Evolutionary conservation across 75 land plant genomes (phyloP), one percentile per base, ranked within the genome.

Genomic region (Selaginella moellendorffii): DNA sequence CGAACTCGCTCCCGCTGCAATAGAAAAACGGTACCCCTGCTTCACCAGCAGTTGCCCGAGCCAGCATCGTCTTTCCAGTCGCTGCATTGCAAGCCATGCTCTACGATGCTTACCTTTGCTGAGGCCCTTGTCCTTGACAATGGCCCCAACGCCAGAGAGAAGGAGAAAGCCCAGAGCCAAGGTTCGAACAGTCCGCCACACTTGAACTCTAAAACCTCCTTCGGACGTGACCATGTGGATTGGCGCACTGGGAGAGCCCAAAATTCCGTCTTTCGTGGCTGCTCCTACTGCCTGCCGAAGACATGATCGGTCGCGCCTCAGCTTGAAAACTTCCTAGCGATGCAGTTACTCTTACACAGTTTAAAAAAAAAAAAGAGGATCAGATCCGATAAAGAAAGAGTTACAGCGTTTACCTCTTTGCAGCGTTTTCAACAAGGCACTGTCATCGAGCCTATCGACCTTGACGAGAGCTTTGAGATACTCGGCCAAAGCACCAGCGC

Each of bases 171-270:
- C 78, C 24, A 93, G 46, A 26, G 85, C 98, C 68, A 93, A 46
- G 53, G 83, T 67, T 31, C 96, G 85, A 58, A 88, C 64, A 10
- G 98, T 93, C 31, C 90, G 90, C 98, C 98, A 93, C 21, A 90
- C 56, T 71, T 93, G 98, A 30, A 81, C 90, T 67, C 85, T 93
- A 30, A 93, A 86, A 0, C 85, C 84, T 51, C 89, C 87, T 71
- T 88, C 96, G 0, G 90, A 69, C 54, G 87, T 67, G 31, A 93
- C 96, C 90, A 89, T 88, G 66, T 93, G 98, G 24, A 93, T 83
- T 54, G 98, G 98, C 63, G 98, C 79, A 72, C 59, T 77, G 36
- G 90, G 62, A 54, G 97, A 83, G 53, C 98, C 98, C 46, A 88
- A 79, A 51, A 80, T 31, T 54, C 87, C 96, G 28, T 88, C 96